Evolutionary conservation across 805 yeast genomes (phyloP), one percentile per base, ranked within the genome.

Genomic region (Sungouiella blattae): DNA sequence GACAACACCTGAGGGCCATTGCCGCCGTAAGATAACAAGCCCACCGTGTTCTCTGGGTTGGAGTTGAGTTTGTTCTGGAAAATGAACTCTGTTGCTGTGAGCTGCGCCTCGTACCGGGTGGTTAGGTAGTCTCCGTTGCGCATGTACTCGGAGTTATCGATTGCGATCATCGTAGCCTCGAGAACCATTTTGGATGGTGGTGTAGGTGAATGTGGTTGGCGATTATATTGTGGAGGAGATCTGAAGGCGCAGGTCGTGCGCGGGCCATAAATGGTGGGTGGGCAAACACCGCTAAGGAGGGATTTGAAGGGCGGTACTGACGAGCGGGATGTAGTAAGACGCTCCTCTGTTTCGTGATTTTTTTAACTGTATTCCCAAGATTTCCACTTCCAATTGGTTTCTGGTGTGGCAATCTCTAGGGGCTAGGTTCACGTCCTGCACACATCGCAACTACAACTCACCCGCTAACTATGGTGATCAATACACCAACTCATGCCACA

Each of bases 91-190:
- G 89, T 88, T 7, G 96, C 80, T 44, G 93, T 95, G 42, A 85
- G 69, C 62, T 93, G 96, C 1, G 98, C 96, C 45, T 85, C 94
- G 57, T 80, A 89, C 53, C 98, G 75, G 11, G 89, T 81, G 12
- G 94, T 79, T 24, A 85, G 74, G 54, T 82, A 93, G 60, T 93
- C 98, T 21, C 98, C 98, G 58, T 93, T 93, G 53, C 98, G 75
- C 78, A 89, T 85, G 62, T 74, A 91, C 67, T 93, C 98, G 34
- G 96, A 87, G 71, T 88, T 91, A 70, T 93, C 99, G 55, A 93
- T 76, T 54, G 88, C 87, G 44, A 93, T 77, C 84, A 93, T 89
- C 11, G 96, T 85, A 44, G 98, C 98, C 66, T 93, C 98, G 53
- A 89, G 75, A 45, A 83, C 96, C 97, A 88, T 88, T 36, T 55